A percentile compares a stretch with the other conserved stretches of the same genome.
Evolutionary conservation across 108 stramenopile genomes (phyloP).

Genomic region (Schizochytrium sp.): DNA sequence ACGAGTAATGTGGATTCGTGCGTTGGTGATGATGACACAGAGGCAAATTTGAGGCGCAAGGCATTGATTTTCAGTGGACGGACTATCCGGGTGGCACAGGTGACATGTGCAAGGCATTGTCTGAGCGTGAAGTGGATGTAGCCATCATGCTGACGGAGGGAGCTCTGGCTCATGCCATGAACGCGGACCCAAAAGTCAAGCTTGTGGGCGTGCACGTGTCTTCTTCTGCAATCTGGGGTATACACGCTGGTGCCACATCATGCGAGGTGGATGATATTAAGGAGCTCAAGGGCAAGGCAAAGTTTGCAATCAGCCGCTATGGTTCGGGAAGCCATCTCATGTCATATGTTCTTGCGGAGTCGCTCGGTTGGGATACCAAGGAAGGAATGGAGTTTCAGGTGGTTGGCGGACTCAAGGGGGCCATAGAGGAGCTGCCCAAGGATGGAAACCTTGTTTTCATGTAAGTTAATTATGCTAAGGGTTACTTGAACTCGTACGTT

Average conservation of each 20-base stretch:
- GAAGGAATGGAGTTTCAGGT: constrained; percentile 31
- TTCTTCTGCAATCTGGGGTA: constrained; percentile 56
- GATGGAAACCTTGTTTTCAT: constrained; percentile 20
- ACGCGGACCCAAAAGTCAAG: constrained; percentile 39
- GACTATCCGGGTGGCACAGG: constrained; percentile 63
- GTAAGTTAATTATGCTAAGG: neutral
- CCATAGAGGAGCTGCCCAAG: constrained; percentile 4
- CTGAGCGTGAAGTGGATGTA: constrained; percentile 51
- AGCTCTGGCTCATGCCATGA: neutral
- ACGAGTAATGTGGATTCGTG: neutral
- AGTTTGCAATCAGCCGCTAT: constrained; percentile 28
- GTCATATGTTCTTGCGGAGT: constrained; percentile 59
- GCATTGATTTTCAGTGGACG: constrained; percentile 36
- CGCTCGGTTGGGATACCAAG: constrained; percentile 13
- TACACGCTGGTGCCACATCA: neutral
- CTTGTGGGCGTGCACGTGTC: constrained; percentile 1
- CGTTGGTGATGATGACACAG: neutral
- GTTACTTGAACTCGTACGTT: no score
- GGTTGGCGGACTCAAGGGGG: constrained; percentile 54
- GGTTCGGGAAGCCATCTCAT: constrained; percentile 65
- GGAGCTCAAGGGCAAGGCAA: constrained; percentile 26
- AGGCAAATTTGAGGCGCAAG: neutral
- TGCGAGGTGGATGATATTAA: neutral
- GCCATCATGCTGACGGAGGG: constrained; percentile 65
- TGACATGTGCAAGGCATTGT: constrained; percentile 50